Evolutionary conservation across 352 stramenopile genomes (phyloP).

Genomic region (Pythium folliculosum): DNA sequence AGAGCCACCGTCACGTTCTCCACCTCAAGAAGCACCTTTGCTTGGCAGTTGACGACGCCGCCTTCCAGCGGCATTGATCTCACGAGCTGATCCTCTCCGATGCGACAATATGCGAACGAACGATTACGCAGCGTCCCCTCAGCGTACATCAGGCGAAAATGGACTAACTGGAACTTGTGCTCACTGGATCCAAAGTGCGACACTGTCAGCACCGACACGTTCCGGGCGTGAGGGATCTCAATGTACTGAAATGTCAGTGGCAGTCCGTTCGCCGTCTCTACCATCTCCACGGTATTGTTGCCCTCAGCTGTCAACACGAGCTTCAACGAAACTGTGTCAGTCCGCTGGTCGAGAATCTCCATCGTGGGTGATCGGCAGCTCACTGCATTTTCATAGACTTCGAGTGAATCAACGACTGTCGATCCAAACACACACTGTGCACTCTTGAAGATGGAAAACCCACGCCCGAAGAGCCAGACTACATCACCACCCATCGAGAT

Average conservation of each 20-base stretch:
- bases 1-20: slow-evolving; percentile 4
- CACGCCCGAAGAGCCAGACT: slow-evolving; percentile 18
- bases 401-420: background rate
- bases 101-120: slow-evolving; percentile 4
- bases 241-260: slow-evolving; percentile 7
- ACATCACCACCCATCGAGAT: slow-evolving; percentile 6
- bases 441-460: slow-evolving; percentile 16
- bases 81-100: slow-evolving; percentile 1
- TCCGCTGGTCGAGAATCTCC: background rate
- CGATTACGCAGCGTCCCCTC: background rate
- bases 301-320: slow-evolving; percentile 1
- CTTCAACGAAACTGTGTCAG: background rate
- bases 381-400: slow-evolving; percentile 20
- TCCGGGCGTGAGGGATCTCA: background rate
- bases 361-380: slow-evolving; percentile 11
- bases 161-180: background rate
- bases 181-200: background rate
- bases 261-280: background rate
- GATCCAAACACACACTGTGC: slow-evolving; percentile 20
- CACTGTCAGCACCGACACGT: background rate
- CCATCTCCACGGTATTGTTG: slow-evolving; percentile 8
- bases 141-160: background rate
- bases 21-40: background rate
- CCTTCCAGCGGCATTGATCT: background rate
- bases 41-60: slow-evolving; percentile 5